A percentile compares a stretch with the other conserved stretches of the same genome.
Conservation (phyloP, 2,329 filamentous ascomycete species). For the Cyanodermella asteris region DNA sequence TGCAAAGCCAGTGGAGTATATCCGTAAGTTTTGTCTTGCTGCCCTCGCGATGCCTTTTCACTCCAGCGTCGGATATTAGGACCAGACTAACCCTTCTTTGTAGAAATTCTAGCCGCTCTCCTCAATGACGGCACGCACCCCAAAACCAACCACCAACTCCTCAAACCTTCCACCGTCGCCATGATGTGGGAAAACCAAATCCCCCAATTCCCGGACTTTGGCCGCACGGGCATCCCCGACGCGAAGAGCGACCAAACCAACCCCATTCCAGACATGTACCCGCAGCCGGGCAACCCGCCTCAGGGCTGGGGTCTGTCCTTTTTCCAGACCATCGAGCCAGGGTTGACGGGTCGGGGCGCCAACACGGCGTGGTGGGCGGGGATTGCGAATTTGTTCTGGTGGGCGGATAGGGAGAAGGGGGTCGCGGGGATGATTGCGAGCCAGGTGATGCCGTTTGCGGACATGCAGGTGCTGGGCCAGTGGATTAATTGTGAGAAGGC, state of each 20-base stretch:
- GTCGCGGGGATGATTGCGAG: slow-evolving; percentile 30
- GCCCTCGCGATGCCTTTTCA: not conserved
- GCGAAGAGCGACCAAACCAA: slow-evolving; percentile 29
- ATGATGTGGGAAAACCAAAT: slow-evolving; percentile 46
- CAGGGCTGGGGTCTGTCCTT: slow-evolving; percentile 45
- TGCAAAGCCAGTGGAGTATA: slow-evolving; percentile 37
- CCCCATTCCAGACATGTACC: slow-evolving; percentile 28
- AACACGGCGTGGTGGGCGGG: slow-evolving; percentile 36
- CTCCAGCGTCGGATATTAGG: no score
- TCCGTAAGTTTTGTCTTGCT: slow-evolving; percentile 20
- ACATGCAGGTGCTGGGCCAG: not conserved
- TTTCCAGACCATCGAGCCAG: slow-evolving; percentile 26
- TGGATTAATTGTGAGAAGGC: no score
- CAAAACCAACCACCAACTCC: slow-evolving; percentile 29
- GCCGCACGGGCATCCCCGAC: slow-evolving; percentile 21
- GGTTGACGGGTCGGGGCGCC: slow-evolving; percentile 28
- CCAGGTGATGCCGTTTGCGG: slow-evolving; percentile 30
- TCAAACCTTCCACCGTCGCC: slow-evolving; percentile 35
- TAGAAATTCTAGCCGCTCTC: slow-evolving; percentile 37
- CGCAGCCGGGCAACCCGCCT: slow-evolving; percentile 21
- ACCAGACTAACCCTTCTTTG: not conserved
- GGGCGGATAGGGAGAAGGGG: slow-evolving; percentile 37
- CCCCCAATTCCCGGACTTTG: slow-evolving; percentile 30
- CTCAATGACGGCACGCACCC: slow-evolving; percentile 43
- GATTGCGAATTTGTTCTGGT: slow-evolving; percentile 39